Conservation (phyloP, 257 asterid genomes). For the Penstemon davidsonii region DNA sequence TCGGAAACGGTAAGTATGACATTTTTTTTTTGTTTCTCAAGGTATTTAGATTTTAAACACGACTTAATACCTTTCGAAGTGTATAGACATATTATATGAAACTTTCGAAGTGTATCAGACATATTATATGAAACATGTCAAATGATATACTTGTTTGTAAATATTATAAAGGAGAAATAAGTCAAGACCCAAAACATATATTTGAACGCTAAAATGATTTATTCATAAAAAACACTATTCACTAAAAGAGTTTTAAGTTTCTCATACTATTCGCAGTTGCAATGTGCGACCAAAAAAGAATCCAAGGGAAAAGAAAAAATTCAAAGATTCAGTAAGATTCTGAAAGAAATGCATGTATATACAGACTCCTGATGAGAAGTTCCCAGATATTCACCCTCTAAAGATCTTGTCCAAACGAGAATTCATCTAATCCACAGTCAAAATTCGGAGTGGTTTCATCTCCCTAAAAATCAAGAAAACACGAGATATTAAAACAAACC, state of each 20-base stretch:
- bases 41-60: no score
- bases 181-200: not conserved
- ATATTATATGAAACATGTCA: no score
- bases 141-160: no score
- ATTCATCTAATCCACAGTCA: slow-evolving; percentile 56
- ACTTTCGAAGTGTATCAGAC: no score
- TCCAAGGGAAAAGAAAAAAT: slow-evolving; percentile 25
- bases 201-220: slow-evolving; percentile 26
- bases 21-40: no score
- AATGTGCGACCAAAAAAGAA: slow-evolving; percentile 10
- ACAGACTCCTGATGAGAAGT: slow-evolving; percentile 35
- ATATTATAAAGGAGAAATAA: no score
- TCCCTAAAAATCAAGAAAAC: slow-evolving; percentile 51
- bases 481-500: not conserved
- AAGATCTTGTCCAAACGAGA: slow-evolving; percentile 48
- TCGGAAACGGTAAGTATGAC: no score
- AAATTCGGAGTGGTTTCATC: slow-evolving; percentile 52
- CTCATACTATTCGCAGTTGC: slow-evolving; percentile 28
- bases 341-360: slow-evolving; percentile 39
- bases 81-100: no score
- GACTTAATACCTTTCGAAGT: no score
- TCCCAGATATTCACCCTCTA: slow-evolving; percentile 31
- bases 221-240: slow-evolving; percentile 13
- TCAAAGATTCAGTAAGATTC: slow-evolving; percentile 23
- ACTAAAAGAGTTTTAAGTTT: slow-evolving; percentile 29